Conservation (phyloP, 139 green algal genomes). For the Coelastrella sp. region DNA sequence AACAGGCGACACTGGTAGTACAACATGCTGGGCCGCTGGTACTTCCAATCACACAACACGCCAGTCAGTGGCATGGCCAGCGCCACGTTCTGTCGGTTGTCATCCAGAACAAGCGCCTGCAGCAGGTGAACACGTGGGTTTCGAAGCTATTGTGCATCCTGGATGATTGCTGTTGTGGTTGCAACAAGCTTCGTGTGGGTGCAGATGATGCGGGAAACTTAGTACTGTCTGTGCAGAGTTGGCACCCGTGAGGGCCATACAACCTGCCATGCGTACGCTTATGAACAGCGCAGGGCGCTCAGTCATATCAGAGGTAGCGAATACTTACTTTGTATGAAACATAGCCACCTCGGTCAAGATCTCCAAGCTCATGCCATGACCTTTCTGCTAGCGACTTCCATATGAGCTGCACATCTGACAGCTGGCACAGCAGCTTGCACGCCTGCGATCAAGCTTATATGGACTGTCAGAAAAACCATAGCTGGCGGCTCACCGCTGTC, state of each 20-base stretch:
- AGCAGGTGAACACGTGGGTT: too few relatives aligned
- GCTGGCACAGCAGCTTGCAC: not conserved
- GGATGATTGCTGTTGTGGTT: too few relatives aligned
- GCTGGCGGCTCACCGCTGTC: too few relatives aligned
- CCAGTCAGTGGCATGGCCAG: not conserved
- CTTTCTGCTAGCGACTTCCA: not conserved
- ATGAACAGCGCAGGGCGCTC: not conserved
- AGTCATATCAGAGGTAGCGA: too few relatives aligned
- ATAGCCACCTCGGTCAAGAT: not conserved
- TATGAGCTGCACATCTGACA: not conserved
- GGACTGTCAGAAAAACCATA: not conserved
- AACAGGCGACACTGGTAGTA: slow-evolving; percentile 16
- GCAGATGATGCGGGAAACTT: too few relatives aligned
- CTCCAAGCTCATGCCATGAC: not conserved
- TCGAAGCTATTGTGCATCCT: too few relatives aligned
- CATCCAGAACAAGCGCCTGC: slow-evolving; percentile 21
- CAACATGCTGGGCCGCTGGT: not conserved
- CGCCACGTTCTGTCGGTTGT: not conserved
- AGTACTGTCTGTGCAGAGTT: too few relatives aligned
- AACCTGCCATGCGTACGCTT: not conserved
- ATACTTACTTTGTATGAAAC: not conserved
- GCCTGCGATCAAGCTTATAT: not conserved
- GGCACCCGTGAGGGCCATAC: not conserved
- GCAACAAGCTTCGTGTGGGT: too few relatives aligned
- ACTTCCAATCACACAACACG: not conserved